A percentile compares a stretch with the other conserved stretches of the same genome.
These are phyloP conservation scores for Pichia sp. DNA, from an alignment of 1,139 yeast genomes.

Conservation along the genomic window DNA sequence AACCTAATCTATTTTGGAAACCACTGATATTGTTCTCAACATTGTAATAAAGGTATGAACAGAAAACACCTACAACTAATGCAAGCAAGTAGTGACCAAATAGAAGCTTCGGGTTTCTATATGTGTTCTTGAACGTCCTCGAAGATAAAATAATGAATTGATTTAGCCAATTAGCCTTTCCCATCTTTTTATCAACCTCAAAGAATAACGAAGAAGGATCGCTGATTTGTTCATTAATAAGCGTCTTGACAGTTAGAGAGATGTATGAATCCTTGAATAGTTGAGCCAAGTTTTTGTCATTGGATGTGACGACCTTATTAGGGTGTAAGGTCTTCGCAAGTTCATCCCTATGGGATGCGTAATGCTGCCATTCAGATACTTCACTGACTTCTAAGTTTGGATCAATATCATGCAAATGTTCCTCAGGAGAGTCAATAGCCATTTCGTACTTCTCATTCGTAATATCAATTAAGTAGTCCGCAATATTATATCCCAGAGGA, in stretches of 20 bases:
- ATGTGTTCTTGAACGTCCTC: slow-evolving; percentile 84
- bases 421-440: slow-evolving; percentile 21
- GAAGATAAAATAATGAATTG: slow-evolving; percentile 71
- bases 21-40: slow-evolving; percentile 88
- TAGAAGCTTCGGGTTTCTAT: slow-evolving; percentile 82
- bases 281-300: slow-evolving; percentile 16
- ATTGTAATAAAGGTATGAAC: slow-evolving; percentile 80
- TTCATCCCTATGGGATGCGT: slow-evolving; percentile 80
- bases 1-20: slow-evolving; percentile 88
- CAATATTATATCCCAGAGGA: slow-evolving; percentile 87
- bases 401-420: slow-evolving; percentile 32
- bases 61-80: slow-evolving; percentile 66
- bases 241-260: slow-evolving; percentile 26
- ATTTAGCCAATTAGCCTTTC: slow-evolving; percentile 48
- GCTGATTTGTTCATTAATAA: slow-evolving; percentile 23
- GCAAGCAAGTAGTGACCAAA: slow-evolving; percentile 79
- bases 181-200: slow-evolving; percentile 31
- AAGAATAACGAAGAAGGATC: slow-evolving; percentile 22
- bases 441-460: slow-evolving; percentile 54
- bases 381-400: slow-evolving; percentile 43
- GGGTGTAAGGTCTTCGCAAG: slow-evolving; percentile 27
- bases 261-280: slow-evolving; percentile 23
- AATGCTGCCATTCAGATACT: slow-evolving; percentile 85
- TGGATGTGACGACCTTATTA: slow-evolving; percentile 7
- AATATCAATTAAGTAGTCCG: slow-evolving; percentile 86